These are phyloP conservation scores for Aspergillus diversus DNA, from an alignment of 495 filamentous ascomycete species.

Conservation along the genomic window DNA sequence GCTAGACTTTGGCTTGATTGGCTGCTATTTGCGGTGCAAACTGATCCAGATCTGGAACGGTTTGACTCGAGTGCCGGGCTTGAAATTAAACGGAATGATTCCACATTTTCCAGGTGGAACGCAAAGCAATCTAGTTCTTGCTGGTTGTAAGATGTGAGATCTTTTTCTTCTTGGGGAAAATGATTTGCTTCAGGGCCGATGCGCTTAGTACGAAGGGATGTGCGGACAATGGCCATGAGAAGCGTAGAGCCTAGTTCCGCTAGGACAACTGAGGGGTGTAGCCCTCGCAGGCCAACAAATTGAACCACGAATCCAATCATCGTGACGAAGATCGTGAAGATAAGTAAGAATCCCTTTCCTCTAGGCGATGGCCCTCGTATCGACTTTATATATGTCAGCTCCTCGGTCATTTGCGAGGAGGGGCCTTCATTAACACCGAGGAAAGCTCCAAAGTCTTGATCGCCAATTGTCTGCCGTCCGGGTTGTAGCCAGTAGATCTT, in stretches of 20 bases:
- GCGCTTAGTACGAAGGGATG: slow-evolving; percentile 48
- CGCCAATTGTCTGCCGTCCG: slow-evolving; percentile 41
- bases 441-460: slow-evolving; percentile 46
- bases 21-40: slow-evolving; percentile 14
- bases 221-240: slow-evolving; percentile 51
- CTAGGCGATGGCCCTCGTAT: slow-evolving; percentile 20
- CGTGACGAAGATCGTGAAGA: slow-evolving; percentile 31
- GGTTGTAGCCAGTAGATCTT: slow-evolving; percentile 51
- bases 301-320: slow-evolving; percentile 54
- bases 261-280: slow-evolving; percentile 53
- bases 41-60: slow-evolving; percentile 13
- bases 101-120: slow-evolving; percentile 35
- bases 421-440: slow-evolving; percentile 35
- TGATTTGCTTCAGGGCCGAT: slow-evolving; percentile 37
- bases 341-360: slow-evolving; percentile 19
- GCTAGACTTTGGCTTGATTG: slow-evolving; percentile 11
- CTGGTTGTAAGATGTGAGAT: slow-evolving; percentile 30
- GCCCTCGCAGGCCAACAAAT: slow-evolving; percentile 53
- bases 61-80: slow-evolving; percentile 5
- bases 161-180: slow-evolving; percentile 28
- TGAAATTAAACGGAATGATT: slow-evolving; percentile 30
- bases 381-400: slow-evolving; percentile 41
- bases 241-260: slow-evolving; percentile 50
- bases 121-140: slow-evolving; percentile 55
- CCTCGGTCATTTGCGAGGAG: slow-evolving; percentile 17